Conservation (phyloP, 345 rosid species). For the Lepidium didymum region DNA sequence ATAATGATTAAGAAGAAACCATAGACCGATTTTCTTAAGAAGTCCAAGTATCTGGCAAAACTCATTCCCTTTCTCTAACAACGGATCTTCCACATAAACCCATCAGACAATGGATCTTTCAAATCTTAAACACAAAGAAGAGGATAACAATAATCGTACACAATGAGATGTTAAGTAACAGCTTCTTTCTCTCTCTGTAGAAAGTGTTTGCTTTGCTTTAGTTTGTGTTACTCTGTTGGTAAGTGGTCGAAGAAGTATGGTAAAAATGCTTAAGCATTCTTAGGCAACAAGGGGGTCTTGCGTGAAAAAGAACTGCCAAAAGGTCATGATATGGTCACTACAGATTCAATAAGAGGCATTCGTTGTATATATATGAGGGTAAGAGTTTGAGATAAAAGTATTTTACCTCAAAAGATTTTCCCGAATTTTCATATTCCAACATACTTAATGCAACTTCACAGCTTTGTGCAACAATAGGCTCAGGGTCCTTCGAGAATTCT, state of each 20-base stretch:
- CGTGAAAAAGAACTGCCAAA: conserved; percentile 67
- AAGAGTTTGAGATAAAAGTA: conserved; percentile 6
- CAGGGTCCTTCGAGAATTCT: conserved; percentile 74
- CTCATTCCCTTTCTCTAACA: background rate
- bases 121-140: background rate
- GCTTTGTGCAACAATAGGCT: conserved; percentile 88
- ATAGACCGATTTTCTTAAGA: no score
- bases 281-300: conserved; percentile 53
- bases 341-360: background rate
- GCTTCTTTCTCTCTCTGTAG: background rate
- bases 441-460: conserved; percentile 94
- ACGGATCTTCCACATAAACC: background rate
- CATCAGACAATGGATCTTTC: conserved; percentile 4
- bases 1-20: background rate
- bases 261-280: conserved; percentile 5
- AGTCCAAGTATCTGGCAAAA: background rate
- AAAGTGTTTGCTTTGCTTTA: background rate
- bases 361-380: background rate
- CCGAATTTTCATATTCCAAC: conserved; percentile 80
- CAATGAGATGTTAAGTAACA: background rate
- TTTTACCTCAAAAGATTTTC: conserved; percentile 86
- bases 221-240: conserved; percentile 1
- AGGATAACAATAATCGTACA: background rate
- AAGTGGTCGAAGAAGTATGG: conserved; percentile 5
- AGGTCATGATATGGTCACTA: background rate